These are phyloP conservation scores for Solanum sejunctum DNA, from an alignment of 257 asterid species.

Conservation along the genomic window DNA sequence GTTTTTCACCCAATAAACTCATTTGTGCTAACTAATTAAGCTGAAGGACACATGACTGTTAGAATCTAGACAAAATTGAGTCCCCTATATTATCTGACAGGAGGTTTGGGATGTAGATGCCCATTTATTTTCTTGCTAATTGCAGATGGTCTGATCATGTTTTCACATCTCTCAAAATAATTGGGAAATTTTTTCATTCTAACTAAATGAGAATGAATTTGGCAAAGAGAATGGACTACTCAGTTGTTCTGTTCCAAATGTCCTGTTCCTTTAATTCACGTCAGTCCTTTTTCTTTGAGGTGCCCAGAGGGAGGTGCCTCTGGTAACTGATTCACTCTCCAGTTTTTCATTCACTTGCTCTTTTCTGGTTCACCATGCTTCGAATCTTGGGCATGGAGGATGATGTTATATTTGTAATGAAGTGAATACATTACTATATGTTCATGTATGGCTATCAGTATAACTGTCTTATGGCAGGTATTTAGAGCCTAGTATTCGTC, in stretches of 20 bases:
- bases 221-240: neutral
- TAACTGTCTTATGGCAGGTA: slow-evolving; percentile 56
- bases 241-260: neutral
- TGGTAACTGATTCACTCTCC: neutral
- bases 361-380: neutral
- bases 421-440: neutral
- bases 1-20: neutral
- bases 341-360: neutral
- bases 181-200: neutral
- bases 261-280: neutral
- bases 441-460: slow-evolving; percentile 13
- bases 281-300: neutral
- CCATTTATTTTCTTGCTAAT: neutral
- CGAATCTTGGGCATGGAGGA: neutral
- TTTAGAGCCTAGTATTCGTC: slow-evolving; percentile 94
- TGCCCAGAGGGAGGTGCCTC: neutral
- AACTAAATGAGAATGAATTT: neutral
- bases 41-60: neutral
- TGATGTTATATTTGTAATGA: neutral
- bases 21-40: neutral
- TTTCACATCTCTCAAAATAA: neutral
- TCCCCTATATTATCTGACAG: neutral
- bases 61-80: neutral
- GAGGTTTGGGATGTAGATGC: neutral
- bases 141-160: neutral